Conservation (phyloP, 345 rosid genomes). For the Linum lewisii region DNA sequence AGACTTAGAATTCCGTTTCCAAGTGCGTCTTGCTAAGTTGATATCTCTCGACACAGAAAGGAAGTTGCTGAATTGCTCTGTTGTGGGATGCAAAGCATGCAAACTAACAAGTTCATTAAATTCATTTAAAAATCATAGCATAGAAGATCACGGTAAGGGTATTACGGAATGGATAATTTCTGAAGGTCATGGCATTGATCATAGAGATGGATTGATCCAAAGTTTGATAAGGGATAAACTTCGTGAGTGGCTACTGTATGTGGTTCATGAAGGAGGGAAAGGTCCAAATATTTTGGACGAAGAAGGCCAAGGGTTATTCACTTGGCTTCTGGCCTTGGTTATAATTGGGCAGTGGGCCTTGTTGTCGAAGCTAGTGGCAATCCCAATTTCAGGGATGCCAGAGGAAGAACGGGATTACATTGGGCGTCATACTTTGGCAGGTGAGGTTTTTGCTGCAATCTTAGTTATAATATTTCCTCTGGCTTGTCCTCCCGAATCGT, state of each 20-base stretch:
- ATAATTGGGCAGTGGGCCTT: slow-evolving; percentile 45
- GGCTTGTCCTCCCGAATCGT: neutral
- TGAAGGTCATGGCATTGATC: slow-evolving; percentile 9
- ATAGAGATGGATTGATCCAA: slow-evolving; percentile 32
- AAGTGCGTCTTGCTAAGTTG: slow-evolving; percentile 38
- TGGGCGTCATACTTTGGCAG: slow-evolving; percentile 69
- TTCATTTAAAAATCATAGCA: slow-evolving; percentile 13
- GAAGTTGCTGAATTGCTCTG: slow-evolving; percentile 27
- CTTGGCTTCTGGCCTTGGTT: slow-evolving; percentile 57
- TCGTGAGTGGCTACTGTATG: slow-evolving; percentile 39
- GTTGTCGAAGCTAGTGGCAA: slow-evolving; percentile 41
- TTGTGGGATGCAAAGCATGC: slow-evolving; percentile 31
- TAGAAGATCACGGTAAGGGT: slow-evolving; percentile 12
- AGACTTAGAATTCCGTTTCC: slow-evolving; percentile 29
- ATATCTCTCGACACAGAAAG: slow-evolving; percentile 16
- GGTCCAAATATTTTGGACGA: slow-evolving; percentile 39
- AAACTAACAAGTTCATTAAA: slow-evolving; percentile 25
- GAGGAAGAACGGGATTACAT: slow-evolving; percentile 55
- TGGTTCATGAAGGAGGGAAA: slow-evolving; percentile 41
- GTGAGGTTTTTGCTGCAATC: slow-evolving; percentile 18
- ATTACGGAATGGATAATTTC: slow-evolving; percentile 7
- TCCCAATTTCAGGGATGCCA: slow-evolving; percentile 50
- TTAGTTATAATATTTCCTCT: neutral
- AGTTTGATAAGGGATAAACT: slow-evolving; percentile 41
- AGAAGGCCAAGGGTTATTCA: slow-evolving; percentile 58